These are phyloP conservation scores for Naumovozyma castellii DNA, from an alignment of 805 yeast genomes.

Conservation along the genomic window DNA sequence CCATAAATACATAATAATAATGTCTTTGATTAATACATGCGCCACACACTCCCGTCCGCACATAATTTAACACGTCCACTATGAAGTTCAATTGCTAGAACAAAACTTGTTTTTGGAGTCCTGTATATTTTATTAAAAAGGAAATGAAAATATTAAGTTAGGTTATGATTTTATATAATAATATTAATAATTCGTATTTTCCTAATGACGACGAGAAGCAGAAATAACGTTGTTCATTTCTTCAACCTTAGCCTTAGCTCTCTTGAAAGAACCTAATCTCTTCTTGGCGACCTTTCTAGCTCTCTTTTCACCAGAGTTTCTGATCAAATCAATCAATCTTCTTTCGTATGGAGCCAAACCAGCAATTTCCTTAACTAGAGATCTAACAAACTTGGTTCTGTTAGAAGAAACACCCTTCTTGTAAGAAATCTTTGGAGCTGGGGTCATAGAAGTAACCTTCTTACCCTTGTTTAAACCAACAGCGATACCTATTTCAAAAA, in stretches of 20 bases:
- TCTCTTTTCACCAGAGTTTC: constrained; percentile 99
- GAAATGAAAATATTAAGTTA: too few relatives aligned
- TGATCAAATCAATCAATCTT: constrained; percentile 97
- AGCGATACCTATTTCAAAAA: constrained; percentile 64
- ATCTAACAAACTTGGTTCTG: constrained; percentile 94
- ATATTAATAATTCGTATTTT: too few relatives aligned
- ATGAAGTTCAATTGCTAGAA: too few relatives aligned
- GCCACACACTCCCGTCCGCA: too few relatives aligned
- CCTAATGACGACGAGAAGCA: constrained; percentile 89
- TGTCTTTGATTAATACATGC: too few relatives aligned
- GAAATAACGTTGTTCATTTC: constrained; percentile 94
- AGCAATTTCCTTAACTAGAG: constrained; percentile 90
- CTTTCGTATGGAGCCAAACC: constrained; percentile 99
- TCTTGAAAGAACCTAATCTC: constrained; percentile 99
- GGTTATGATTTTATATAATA: too few relatives aligned
- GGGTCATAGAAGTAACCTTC: constrained; percentile 80
- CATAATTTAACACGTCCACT: too few relatives aligned
- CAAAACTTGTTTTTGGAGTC: too few relatives aligned
- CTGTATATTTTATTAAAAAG: too few relatives aligned
- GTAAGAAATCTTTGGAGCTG: constrained; percentile 83
- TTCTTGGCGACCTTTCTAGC: constrained; percentile 99
- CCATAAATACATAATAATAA: too few relatives aligned
- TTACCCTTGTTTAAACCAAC: constrained; percentile 99
- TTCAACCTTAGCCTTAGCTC: constrained; percentile 99
- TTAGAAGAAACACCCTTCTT: constrained; percentile 94